Evolutionary conservation across 2,329 filamentous ascomycete genomes (phyloP).

Genomic region (Colletotrichum eleusines): DNA sequence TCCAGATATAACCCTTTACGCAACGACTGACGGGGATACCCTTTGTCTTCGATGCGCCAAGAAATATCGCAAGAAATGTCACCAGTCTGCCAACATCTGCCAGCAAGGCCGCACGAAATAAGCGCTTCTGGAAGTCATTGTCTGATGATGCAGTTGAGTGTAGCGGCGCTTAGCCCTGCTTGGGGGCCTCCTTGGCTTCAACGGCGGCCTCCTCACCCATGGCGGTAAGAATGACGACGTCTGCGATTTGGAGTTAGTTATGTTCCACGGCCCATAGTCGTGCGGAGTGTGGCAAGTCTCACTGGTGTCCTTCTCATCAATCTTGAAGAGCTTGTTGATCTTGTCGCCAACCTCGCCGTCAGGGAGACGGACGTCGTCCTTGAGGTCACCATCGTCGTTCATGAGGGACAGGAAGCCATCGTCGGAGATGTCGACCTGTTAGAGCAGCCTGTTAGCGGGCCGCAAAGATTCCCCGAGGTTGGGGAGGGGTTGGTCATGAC

Average conservation of each 20-base stretch:
- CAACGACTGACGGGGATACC: constrained; percentile 57
- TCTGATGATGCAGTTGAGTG: constrained; percentile 40
- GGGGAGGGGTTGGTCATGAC: constrained; percentile 53
- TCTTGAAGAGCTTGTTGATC: constrained; percentile 83
- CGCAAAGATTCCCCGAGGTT: constrained; percentile 11
- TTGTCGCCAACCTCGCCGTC: constrained; percentile 90
- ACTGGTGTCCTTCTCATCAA: constrained; percentile 95
- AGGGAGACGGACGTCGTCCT: constrained; percentile 95
- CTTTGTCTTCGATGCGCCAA: constrained; percentile 52
- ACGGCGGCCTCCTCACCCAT: constrained; percentile 96
- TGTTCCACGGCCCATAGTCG: constrained; percentile 22
- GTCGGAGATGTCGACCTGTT: constrained; percentile 89
- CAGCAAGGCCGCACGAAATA: constrained; percentile 39
- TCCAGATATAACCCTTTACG: constrained; percentile 59
- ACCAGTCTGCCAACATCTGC: constrained; percentile 44
- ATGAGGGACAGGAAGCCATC: constrained; percentile 97
- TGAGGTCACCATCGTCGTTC: constrained; percentile 85
- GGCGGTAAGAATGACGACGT: constrained; percentile 91
- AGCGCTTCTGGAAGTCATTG: constrained; percentile 39
- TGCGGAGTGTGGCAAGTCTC: constrained; percentile 59
- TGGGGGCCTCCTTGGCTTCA: constrained; percentile 92
- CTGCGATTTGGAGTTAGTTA: constrained; percentile 58
- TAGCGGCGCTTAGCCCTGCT: constrained; percentile 45
- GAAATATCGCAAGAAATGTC: constrained; percentile 51
- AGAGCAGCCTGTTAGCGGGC: constrained; percentile 20